Conservation (phyloP, 106 monocot species). For the Dendrobium officinale region DNA sequence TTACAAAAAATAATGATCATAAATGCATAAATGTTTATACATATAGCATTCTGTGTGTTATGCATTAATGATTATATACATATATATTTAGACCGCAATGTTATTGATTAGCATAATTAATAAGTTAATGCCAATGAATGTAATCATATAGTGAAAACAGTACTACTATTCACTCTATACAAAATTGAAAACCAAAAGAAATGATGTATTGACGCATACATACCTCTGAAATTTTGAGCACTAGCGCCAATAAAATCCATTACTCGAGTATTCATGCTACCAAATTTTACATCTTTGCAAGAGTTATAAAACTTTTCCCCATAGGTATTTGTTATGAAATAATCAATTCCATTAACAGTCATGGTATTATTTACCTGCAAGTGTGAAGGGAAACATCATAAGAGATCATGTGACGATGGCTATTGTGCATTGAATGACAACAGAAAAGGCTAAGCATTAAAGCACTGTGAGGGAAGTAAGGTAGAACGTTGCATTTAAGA, state of each 20-base stretch:
- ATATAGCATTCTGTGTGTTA: too few relatives aligned
- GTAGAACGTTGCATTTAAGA: background rate
- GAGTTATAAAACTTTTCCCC: constrained; percentile 74
- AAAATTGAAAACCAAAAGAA: background rate
- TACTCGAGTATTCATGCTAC: constrained; percentile 82
- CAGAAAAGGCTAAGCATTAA: background rate
- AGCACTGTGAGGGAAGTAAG: background rate
- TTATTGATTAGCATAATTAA: background rate
- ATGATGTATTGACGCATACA: background rate
- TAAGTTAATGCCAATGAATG: background rate
- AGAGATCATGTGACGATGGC: background rate
- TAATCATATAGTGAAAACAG: background rate
- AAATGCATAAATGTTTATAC: too few relatives aligned
- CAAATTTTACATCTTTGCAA: constrained; percentile 99
- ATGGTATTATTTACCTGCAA: constrained; percentile 57
- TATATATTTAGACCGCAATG: background rate
- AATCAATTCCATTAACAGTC: constrained; percentile 85
- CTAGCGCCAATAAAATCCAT: constrained; percentile 94
- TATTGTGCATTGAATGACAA: background rate
- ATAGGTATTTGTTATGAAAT: constrained; percentile 47
- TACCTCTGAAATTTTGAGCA: constrained; percentile 83
- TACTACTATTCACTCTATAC: background rate
- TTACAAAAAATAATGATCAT: too few relatives aligned
- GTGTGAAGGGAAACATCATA: constrained; percentile 1
- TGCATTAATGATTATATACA: too few relatives aligned